Conservation (phyloP, 1,284 basidiomycete species). For the Ustilago vetiveriae region DNA sequence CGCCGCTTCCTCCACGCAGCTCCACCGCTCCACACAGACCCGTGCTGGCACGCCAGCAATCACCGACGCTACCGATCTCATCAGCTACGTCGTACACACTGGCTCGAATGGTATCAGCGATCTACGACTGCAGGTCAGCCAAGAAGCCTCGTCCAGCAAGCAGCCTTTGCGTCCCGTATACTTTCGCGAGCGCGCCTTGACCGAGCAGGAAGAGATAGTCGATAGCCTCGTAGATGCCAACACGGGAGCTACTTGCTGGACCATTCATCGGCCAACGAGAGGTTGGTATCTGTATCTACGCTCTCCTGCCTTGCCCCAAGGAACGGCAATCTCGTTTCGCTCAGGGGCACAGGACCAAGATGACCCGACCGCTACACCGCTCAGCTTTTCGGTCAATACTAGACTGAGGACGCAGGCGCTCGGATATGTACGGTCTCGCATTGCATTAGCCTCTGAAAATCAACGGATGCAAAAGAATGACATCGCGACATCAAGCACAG, state of each 20-base stretch:
- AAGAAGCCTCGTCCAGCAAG: slow-evolving; percentile 23
- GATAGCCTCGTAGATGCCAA: slow-evolving; percentile 50
- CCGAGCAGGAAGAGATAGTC: slow-evolving; percentile 54
- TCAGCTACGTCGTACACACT: slow-evolving; percentile 41
- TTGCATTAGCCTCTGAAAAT: not conserved
- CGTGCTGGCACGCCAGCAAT: not conserved
- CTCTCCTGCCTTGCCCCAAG: slow-evolving; percentile 47
- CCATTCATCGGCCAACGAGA: slow-evolving; percentile 50
- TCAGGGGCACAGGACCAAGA: slow-evolving; percentile 11
- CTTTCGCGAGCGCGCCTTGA: slow-evolving; percentile 45
- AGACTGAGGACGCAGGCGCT: slow-evolving; percentile 11
- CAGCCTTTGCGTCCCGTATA: slow-evolving; percentile 40
- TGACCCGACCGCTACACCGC: slow-evolving; percentile 36
- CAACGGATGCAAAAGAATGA: not conserved
- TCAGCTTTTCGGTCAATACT: slow-evolving; percentile 44
- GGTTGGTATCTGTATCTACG: slow-evolving; percentile 59
- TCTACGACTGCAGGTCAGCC: slow-evolving; percentile 39
- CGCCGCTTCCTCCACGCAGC: not conserved
- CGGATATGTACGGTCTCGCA: slow-evolving; percentile 2
- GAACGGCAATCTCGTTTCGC: slow-evolving; percentile 47
- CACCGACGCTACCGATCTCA: not conserved
- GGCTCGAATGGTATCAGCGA: slow-evolving; percentile 31
- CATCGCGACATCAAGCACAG: not conserved
- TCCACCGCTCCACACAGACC: not conserved
- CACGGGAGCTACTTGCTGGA: slow-evolving; percentile 46